A percentile compares a stretch with the other conserved stretches of the same genome.
phyloP scores from a whole-genome alignment of 176 grass and related monocot species.

The Otatea glauca region DNA sequence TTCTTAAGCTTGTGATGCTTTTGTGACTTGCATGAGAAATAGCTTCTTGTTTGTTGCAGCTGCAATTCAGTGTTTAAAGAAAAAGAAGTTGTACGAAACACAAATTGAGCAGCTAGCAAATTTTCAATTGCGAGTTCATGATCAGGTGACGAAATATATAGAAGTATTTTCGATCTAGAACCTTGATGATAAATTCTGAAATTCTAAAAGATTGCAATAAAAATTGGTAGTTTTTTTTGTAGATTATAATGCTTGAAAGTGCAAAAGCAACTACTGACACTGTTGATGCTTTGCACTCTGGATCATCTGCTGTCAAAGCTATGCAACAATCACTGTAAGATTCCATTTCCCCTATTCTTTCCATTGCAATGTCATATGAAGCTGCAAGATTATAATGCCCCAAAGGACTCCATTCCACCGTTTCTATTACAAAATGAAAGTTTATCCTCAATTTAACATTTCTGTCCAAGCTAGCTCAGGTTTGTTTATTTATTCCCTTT shows the following conservation, averaged over 20 bases:
- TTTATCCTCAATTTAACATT: neutral
- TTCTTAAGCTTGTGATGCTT: neutral
- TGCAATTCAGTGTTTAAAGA: constrained; percentile 71
- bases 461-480: neutral
- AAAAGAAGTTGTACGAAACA: constrained; percentile 73
- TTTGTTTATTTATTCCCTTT: neutral
- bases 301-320: constrained; percentile 74
- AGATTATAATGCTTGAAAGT: constrained; percentile 68
- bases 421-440: neutral
- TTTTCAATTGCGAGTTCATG: constrained; percentile 73
- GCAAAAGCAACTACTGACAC: constrained; percentile 75
- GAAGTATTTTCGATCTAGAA: neutral
- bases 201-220: constrained; percentile 19
- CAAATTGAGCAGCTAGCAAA: constrained; percentile 69
- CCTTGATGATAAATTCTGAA: neutral
- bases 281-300: constrained; percentile 63
- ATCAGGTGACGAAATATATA: constrained; percentile 52
- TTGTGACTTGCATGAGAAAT: constrained; percentile 26
- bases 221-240: neutral
- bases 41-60: constrained; percentile 53
- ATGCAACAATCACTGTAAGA: constrained; percentile 73
- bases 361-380: constrained; percentile 5
- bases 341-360: constrained; percentile 30
- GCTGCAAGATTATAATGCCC: neutral
- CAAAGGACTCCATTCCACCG: neutral